Evolutionary conservation across 148 eudicot species (phyloP).

Genomic region (Rhododendron kiyosumense): DNA sequence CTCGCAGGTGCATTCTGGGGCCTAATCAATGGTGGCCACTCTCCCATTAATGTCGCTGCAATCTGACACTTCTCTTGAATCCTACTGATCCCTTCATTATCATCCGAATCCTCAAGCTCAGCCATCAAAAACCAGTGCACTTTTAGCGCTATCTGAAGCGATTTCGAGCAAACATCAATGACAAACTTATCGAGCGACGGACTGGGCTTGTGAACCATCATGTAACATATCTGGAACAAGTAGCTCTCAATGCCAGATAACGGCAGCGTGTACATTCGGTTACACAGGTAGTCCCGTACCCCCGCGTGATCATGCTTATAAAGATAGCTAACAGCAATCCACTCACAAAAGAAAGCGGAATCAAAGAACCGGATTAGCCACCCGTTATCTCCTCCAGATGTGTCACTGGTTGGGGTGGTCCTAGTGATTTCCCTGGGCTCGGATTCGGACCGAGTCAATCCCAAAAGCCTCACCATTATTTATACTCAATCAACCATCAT

Average conservation of each 20-base stretch:
- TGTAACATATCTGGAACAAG: conserved; percentile 89
- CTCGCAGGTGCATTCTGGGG: conserved; percentile 47
- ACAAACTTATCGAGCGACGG: conserved; percentile 94
- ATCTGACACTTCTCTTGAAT: conserved; percentile 95
- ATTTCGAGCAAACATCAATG: conserved; percentile 75
- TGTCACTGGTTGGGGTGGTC: conserved; percentile 65
- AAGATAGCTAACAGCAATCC: conserved; percentile 98
- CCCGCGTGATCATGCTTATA: conserved; percentile 95
- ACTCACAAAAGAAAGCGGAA: conserved; percentile 93
- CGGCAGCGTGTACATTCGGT: conserved; percentile 92
- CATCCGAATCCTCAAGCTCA: conserved; percentile 93
- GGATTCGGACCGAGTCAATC: conserved; percentile 59
- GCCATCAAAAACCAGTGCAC: conserved; percentile 98
- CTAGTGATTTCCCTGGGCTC: conserved; percentile 87
- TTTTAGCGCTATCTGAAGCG: conserved; percentile 77
- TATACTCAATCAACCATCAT: conserved; percentile 28
- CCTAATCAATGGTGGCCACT: conserved; percentile 83
- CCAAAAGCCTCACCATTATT: conserved; percentile 77
- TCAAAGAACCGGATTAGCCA: conserved; percentile 98
- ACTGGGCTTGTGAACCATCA: conserved; percentile 95
- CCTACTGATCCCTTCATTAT: conserved; percentile 90
- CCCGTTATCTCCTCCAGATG: conserved; percentile 78
- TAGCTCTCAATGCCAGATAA: conserved; percentile 88
- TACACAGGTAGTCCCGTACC: conserved; percentile 87
- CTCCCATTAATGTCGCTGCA: conserved; percentile 92